Conservation (phyloP, 768 basidiomycete genomes). For the Polyporus arcularius region DNA sequence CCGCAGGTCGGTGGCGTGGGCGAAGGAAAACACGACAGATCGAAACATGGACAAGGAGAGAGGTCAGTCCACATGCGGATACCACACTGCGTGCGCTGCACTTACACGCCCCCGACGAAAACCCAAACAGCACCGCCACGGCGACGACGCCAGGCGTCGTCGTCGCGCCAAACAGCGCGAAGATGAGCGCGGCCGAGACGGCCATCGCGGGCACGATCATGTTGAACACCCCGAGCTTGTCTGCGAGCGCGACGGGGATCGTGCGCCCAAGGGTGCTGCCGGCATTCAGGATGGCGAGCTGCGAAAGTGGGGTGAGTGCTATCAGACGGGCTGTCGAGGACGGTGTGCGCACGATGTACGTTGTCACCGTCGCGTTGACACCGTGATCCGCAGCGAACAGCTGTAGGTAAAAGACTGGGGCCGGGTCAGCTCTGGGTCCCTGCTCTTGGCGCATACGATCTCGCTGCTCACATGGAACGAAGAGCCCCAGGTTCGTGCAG, state of each 20-base stretch:
- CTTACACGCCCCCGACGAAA: constrained; percentile 48
- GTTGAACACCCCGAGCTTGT: constrained; percentile 50
- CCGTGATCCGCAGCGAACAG: constrained; percentile 24
- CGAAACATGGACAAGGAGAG: background rate
- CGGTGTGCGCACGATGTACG: constrained; percentile 23
- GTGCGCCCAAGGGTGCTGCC: constrained; percentile 60
- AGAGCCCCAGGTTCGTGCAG: constrained; percentile 23
- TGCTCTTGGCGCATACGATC: too few species aligned
- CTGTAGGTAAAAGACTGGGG: constrained; percentile 28
- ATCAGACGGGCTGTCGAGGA: background rate
- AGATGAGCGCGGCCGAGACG: constrained; percentile 42
- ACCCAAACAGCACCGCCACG: constrained; percentile 47
- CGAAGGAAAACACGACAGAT: background rate
- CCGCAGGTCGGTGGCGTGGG: background rate
- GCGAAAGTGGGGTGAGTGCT: background rate
- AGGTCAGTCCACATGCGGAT: background rate
- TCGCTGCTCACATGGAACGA: constrained; percentile 24
- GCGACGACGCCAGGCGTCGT: constrained; percentile 38
- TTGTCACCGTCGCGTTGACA: constrained; percentile 21
- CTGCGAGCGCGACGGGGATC: constrained; percentile 55
- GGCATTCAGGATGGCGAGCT: constrained; percentile 42
- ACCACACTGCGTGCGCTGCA: background rate
- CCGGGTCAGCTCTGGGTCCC: background rate
- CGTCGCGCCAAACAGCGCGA: constrained; percentile 39
- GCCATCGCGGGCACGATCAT: constrained; percentile 37